A percentile compares a stretch with the other conserved stretches of the same genome.
phyloP scores from a whole-genome alignment of 768 basidiomycete species.

The Tylopilus intermedius region DNA sequence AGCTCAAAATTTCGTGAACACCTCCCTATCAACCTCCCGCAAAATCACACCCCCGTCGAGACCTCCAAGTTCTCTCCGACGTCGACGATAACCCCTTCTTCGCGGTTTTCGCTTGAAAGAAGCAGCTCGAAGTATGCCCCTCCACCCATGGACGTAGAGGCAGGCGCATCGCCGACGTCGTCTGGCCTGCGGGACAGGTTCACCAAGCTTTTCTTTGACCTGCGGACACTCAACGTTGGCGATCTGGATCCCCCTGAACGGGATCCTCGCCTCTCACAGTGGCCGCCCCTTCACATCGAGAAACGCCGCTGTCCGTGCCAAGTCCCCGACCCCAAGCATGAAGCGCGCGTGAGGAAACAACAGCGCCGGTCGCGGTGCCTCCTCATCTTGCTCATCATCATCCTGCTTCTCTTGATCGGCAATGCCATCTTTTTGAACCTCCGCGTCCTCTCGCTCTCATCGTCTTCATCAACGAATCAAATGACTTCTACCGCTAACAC shows the following conservation, averaged over 20 bases:
- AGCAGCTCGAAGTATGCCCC: slow-evolving; percentile 2
- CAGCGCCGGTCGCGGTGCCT: slow-evolving; percentile 30
- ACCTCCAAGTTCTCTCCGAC: slow-evolving; percentile 42
- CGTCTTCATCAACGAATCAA: slow-evolving; percentile 11
- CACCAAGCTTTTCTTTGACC: slow-evolving; percentile 34
- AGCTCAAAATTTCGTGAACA: slow-evolving; percentile 31
- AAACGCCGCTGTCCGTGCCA: slow-evolving; percentile 29
- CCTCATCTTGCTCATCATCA: slow-evolving; percentile 32
- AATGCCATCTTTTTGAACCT: slow-evolving; percentile 37
- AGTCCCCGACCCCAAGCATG: slow-evolving; percentile 16
- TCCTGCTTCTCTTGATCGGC: slow-evolving; percentile 42
- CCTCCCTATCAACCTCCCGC: slow-evolving; percentile 20
- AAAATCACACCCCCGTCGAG: slow-evolving; percentile 20
- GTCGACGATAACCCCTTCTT: slow-evolving; percentile 32
- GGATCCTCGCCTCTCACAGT: slow-evolving; percentile 24
- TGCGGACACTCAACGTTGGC: slow-evolving; percentile 25
- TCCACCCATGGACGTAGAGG: slow-evolving; percentile 25
- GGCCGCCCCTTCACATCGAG: slow-evolving; percentile 39
- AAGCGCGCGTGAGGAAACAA: slow-evolving; percentile 22
- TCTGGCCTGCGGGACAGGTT: slow-evolving; percentile 30
- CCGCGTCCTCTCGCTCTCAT: slow-evolving; percentile 26
- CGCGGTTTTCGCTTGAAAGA: slow-evolving; percentile 24
- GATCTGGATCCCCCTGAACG: slow-evolving; percentile 27
- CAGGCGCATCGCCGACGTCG: slow-evolving; percentile 16
- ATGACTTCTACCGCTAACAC: slow-evolving; percentile 22